These are phyloP conservation scores for Debaryomyces fabryi DNA, from an alignment of 1,139 yeast species.

Conservation along the genomic window DNA sequence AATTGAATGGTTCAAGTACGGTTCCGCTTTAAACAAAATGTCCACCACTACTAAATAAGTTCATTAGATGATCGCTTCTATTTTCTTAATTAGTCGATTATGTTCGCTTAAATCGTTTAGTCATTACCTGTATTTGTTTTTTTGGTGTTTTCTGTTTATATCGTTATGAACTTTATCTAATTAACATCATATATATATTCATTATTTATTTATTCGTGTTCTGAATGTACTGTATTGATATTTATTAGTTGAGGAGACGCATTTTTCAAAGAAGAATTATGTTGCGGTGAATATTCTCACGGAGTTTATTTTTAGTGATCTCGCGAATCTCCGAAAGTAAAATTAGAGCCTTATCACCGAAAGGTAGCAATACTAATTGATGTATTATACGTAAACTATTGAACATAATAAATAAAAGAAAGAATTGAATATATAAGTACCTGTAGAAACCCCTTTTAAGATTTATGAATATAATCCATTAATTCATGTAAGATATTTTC, in stretches of 20 bases:
- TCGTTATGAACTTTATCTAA: conserved; percentile 2
- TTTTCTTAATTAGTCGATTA: conserved; percentile 5
- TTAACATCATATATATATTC: conserved; percentile 6
- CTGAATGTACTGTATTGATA: conserved; percentile 2
- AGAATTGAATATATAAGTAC: neutral
- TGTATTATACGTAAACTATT: neutral
- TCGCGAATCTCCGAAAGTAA: neutral
- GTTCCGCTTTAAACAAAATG: conserved; percentile 99
- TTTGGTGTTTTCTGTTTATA: conserved; percentile 6
- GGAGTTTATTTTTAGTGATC: neutral
- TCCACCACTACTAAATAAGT: conserved; percentile 45
- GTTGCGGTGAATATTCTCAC: too few relatives aligned
- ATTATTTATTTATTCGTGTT: conserved; percentile 5
- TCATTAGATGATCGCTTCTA: neutral
- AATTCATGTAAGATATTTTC: conserved; percentile 45
- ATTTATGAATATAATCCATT: conserved; percentile 36
- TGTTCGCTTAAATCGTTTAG: neutral
- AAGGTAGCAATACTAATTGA: neutral
- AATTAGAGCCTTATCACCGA: neutral
- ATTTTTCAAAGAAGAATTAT: too few relatives aligned
- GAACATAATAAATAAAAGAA: neutral
- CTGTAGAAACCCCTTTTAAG: conserved; percentile 1
- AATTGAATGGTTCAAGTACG: conserved; percentile 98
- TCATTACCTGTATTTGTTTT: conserved; percentile 3
- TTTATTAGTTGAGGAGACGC: neutral